Base-by-base conservation (phyloP, 2,329 filamentous ascomycete species). In the Chrysoporthe austroafricana region DNA sequence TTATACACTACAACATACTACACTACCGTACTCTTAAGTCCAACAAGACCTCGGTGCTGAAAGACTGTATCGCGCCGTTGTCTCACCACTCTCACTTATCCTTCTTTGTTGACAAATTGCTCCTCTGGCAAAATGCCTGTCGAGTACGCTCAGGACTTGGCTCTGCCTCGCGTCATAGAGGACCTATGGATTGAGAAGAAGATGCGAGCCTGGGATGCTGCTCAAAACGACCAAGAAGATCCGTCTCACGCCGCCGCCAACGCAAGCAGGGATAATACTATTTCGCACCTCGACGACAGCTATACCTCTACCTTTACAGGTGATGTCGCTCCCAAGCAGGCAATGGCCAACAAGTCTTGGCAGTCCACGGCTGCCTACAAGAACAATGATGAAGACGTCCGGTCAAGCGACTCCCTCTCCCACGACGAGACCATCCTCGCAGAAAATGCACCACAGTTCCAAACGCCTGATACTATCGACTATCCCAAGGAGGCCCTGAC, bases 1-100 rank as follows among this genome's bases (percentile, higher is more conserved):
- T 32, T 52, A 54, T 54, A 54, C 50, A 54, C 50, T 54, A 54
- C 50, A 54, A 32, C 13, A 54, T 54, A 54, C 8, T 54, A 54
- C 50, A 54, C 11, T 54, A 54, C 50, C 50, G 7, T 9, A 54
- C 26, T 39, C 36, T 39, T 2, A 16, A 32, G 21, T 26, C 5
- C 50, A 54, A 7, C 16, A 26, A 14, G 1, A 14, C 26, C 16
- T 26, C 50, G 32, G 11, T 54, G 21, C 13, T 54, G 7, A 11
- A 6, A 16, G 14, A 8, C 50, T 26, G 21, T 16, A 54, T 14
- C 32, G n/a, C 7, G 3, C 32, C 9, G 4, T 52, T 1, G 32
- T 13, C 32, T 34, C 11, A 26, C 9, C 21, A 26, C 26, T 54
- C 18, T 21, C 7, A 21, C 46, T n/a, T 48, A n/a, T 50, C 46